Evolutionary conservation across 2,329 filamentous ascomycete genomes (phyloP).

Genomic region (Lasiodiplodia hormozganensis): DNA sequence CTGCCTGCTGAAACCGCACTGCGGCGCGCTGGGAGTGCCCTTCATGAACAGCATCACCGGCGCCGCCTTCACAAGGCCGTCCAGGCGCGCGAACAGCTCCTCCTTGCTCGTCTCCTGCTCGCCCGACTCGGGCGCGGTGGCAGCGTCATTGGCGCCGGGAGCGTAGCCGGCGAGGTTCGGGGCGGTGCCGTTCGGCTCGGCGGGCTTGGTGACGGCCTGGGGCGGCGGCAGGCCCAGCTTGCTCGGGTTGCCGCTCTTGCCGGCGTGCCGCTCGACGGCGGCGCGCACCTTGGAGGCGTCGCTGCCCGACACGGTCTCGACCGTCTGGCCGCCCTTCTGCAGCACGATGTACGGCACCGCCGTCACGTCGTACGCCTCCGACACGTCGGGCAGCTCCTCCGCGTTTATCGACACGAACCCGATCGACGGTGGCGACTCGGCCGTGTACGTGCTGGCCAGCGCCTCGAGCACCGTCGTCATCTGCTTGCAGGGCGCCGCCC

Average conservation of each 20-base stretch:
- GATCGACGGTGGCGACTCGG: constrained; percentile 69
- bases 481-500: constrained; percentile 94
- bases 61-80: constrained; percentile 88
- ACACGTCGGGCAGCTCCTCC: constrained; percentile 90
- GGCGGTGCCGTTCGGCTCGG: constrained; percentile 43
- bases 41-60: constrained; percentile 99
- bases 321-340: constrained; percentile 73
- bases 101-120: constrained; percentile 68
- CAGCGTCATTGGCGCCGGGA: constrained; percentile 50
- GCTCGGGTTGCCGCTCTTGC: constrained; percentile 49
- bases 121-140: constrained; percentile 56
- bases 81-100: constrained; percentile 80
- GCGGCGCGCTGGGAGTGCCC: constrained; percentile 84
- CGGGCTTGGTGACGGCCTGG: constrained; percentile 54
- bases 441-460: constrained; percentile 84
- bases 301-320: constrained; percentile 89
- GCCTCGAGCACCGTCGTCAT: constrained; percentile 87
- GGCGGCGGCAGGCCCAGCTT: constrained; percentile 49
- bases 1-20: constrained; percentile 93
- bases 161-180: constrained; percentile 55
- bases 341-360: constrained; percentile 93
- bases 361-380: constrained; percentile 90
- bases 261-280: constrained; percentile 83
- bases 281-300: constrained; percentile 84
- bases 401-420: constrained; percentile 92